Evolutionary conservation across 768 basidiomycete species (phyloP).

Genomic region (Fibroporia radiculosa): DNA sequence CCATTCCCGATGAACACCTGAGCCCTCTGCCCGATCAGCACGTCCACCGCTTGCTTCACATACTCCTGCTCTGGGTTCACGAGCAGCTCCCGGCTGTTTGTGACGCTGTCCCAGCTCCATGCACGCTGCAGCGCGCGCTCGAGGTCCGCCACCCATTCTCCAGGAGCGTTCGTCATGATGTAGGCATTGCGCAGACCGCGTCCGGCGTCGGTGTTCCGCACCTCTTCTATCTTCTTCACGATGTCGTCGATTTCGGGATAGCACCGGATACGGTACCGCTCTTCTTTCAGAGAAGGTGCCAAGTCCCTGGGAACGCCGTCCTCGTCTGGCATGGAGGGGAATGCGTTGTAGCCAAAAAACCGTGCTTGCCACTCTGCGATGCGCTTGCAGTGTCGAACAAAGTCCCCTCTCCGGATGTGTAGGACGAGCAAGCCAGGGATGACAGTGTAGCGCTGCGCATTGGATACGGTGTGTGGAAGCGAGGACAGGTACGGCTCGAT

Average conservation of each 20-base stretch:
- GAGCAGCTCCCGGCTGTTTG: constrained; percentile 32
- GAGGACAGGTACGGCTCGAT: constrained; percentile 6
- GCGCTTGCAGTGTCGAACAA: constrained; percentile 31
- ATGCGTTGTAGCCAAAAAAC: constrained; percentile 37
- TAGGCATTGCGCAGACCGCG: constrained; percentile 30
- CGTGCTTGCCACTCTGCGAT: constrained; percentile 27
- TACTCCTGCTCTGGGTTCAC: constrained; percentile 35
- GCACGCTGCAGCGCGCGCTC: constrained; percentile 23
- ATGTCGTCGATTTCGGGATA: constrained; percentile 34
- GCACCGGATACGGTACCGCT: constrained; percentile 31
- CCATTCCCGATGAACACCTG: constrained; percentile 47
- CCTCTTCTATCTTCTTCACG: constrained; percentile 27
- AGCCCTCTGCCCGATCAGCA: constrained; percentile 38
- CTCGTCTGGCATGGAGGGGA: constrained; percentile 33
- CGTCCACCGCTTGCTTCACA: constrained; percentile 41
- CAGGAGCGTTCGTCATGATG: constrained; percentile 38
- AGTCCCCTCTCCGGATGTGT: constrained; percentile 47
- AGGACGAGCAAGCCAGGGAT: constrained; percentile 36
- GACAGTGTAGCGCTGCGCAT: constrained; percentile 2
- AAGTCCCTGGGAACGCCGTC: constrained; percentile 23
- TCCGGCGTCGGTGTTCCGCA: constrained; percentile 19
- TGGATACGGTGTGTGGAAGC: neutral
- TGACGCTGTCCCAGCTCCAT: constrained; percentile 31
- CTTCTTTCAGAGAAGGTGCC: constrained; percentile 16
- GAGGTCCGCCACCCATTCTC: constrained; percentile 32